Evolutionary conservation across 225 moss, liverwort and hornwort species (phyloP).

Genomic region (Antitrichia curtipendula): DNA sequence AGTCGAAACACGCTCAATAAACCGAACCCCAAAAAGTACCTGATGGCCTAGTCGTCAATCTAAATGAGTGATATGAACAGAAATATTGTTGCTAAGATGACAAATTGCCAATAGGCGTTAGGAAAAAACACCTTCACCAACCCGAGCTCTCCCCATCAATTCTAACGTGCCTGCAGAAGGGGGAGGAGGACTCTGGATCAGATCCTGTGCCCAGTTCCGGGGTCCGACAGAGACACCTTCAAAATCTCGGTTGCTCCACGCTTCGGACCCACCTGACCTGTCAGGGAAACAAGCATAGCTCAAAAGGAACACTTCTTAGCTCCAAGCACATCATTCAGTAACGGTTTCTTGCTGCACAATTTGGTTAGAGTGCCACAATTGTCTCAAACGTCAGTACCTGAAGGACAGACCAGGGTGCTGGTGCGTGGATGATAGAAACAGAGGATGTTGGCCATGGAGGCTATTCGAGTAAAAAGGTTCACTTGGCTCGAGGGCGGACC

Average conservation of each 20-base stretch:
- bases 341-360: background rate
- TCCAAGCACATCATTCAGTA: background rate
- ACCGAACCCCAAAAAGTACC: too few species aligned
- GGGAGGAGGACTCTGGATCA: background rate
- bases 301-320: background rate
- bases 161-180: background rate
- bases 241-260: background rate
- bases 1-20: background rate
- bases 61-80: background rate
- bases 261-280: constrained; percentile 1
- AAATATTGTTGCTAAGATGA: background rate
- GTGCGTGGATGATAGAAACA: background rate
- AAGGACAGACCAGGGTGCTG: background rate
- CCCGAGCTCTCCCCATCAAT: background rate
- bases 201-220: background rate
- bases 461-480: background rate
- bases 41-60: background rate
- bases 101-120: background rate
- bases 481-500: background rate
- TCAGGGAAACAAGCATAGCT: too few species aligned
- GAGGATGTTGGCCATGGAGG: background rate
- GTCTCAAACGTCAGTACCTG: background rate
- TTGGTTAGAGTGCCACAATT: background rate
- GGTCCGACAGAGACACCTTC: background rate
- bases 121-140: background rate